Base-by-base conservation (phyloP, 2,329 filamentous ascomycete species). In the Microascus cirrosus region DNA sequence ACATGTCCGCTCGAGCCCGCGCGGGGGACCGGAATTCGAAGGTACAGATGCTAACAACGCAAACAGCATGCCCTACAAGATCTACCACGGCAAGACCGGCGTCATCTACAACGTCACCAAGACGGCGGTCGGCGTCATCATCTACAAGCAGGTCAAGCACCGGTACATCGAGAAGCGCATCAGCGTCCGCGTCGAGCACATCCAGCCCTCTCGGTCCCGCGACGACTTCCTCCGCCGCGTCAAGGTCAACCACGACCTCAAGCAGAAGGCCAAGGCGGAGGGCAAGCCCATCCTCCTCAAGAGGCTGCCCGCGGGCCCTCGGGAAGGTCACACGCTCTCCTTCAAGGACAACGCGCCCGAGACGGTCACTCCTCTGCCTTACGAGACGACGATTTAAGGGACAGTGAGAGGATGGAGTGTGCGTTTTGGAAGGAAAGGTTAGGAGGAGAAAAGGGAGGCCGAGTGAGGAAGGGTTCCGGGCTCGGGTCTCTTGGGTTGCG, bases 151-250 rank as follows among this genome's bases (percentile, higher is more conserved):
- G 78, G 94, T 99, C 76, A 91, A 92, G 81, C 94, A 97, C 87
- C 89, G 93, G 73, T 99, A 96, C 86, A 84, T 99, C 76, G 94
- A 99, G 89, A 99, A 99, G 91, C 93, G 94, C 77, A 86, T 99
- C 83, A 97, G 96, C 86, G 83, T 99, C 80, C 90, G 94, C 75
- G 79, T 97, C 78, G 94, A 99, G 87, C 94, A 99, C 87, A 84
- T 99, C 79, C 79, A 80, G 72, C 89, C 89, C 74, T 97, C 93
- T 68, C 89, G 94, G 76, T 97, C 93, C 71, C 86, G 94, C 74
- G 93, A 97, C 71, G 93, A 94, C 77, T 97, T 99, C 84, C 78
- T 97, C 72, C 86, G 84, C 81, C 88, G 93, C 72, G 93, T 99
- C 77, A 97, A 97, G 90, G 79, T 84, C 74, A 97, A 97, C 82